phyloP scores from a whole-genome alignment of 257 asterid genomes.

The Solanum rostratum region DNA sequence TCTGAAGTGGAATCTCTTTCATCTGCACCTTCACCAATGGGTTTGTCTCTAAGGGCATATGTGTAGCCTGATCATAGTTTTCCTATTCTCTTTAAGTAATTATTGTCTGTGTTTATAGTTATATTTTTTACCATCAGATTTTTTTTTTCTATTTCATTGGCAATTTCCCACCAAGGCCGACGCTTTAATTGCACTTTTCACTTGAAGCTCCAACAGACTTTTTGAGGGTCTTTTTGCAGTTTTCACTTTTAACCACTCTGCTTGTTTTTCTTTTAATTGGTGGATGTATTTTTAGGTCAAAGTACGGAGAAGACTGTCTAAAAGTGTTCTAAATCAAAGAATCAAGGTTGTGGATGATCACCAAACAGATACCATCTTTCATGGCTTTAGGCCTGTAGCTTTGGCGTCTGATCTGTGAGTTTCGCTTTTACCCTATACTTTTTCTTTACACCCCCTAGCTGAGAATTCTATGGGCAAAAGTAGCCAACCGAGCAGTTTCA shows the following conservation, averaged over 20 bases:
- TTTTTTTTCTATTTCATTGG: not conserved
- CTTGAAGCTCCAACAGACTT: not conserved
- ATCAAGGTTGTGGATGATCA: conserved; percentile 52
- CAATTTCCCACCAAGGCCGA: not conserved
- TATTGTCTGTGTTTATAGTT: not conserved
- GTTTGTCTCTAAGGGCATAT: not conserved
- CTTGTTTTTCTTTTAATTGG: conserved; percentile 5
- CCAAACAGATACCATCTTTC: conserved; percentile 52
- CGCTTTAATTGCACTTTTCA: not conserved
- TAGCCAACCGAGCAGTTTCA: not conserved
- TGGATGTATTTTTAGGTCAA: conserved; percentile 31
- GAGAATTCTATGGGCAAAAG: not conserved
- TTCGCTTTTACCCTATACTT: not conserved
- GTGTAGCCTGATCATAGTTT: not conserved
- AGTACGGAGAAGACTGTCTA: conserved; percentile 41
- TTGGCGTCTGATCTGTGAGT: conserved; percentile 63
- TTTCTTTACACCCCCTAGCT: conserved; percentile 1
- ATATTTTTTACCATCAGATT: not conserved
- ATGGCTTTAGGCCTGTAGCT: conserved; percentile 64
- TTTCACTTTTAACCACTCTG: not conserved
- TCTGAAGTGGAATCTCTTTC: too few relatives aligned
- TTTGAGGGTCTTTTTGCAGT: not conserved
- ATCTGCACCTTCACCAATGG: not conserved
- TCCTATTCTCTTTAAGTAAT: not conserved
- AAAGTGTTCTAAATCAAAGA: conserved; percentile 56